phyloP scores from a whole-genome alignment of 768 basidiomycete species.

The Lentinula aciculospora region DNA sequence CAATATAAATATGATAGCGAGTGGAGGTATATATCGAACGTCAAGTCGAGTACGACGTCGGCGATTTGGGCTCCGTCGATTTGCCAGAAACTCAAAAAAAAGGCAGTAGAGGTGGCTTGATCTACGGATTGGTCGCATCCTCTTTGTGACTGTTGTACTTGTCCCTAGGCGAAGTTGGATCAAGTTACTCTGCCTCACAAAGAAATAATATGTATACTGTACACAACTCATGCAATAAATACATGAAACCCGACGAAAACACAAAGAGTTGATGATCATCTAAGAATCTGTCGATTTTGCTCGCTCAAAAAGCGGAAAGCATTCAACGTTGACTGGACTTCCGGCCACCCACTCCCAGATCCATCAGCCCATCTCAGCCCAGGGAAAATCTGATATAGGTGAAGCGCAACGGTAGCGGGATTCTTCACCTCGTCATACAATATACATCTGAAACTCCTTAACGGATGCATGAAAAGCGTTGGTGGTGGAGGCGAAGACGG shows the following conservation, averaged over 20 bases:
- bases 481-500: background rate
- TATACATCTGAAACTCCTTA: background rate
- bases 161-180: too few species aligned
- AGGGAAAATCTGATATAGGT: conserved; percentile 2
- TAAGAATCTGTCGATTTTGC: background rate
- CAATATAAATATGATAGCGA: background rate
- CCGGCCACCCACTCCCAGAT: background rate
- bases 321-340: background rate
- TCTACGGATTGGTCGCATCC: too few species aligned
- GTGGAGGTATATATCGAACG: background rate
- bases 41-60: background rate
- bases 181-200: too few species aligned
- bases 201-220: too few species aligned
- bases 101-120: too few species aligned
- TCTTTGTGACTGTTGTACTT: too few species aligned
- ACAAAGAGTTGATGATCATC: background rate
- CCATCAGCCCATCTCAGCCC: conserved; percentile 1
- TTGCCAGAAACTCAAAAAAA: background rate
- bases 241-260: background rate
- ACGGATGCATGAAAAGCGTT: background rate
- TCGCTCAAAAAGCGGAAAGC: background rate
- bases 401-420: background rate
- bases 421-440: background rate
- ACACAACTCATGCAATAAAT: background rate
- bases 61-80: background rate